These are phyloP conservation scores for Bryoglossum gracile DNA, from an alignment of 495 filamentous ascomycete genomes.

Conservation along the genomic window DNA sequence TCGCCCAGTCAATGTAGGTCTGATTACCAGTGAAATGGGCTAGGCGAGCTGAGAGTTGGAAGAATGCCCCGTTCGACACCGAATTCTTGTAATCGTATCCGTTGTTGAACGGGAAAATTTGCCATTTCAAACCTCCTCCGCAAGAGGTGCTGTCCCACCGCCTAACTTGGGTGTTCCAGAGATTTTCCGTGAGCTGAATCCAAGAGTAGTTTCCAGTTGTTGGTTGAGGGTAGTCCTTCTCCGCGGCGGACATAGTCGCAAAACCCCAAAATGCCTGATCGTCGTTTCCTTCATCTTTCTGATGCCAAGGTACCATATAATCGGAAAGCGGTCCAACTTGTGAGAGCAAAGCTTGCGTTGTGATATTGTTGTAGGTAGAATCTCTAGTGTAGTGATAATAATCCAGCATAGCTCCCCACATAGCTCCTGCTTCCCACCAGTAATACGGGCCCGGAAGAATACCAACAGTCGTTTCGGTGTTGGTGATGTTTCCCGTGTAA, in stretches of 20 bases:
- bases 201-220: slow-evolving; percentile 58
- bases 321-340: slow-evolving; percentile 62
- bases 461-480: slow-evolving; percentile 59
- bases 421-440: slow-evolving; percentile 83
- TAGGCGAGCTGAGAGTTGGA: slow-evolving; percentile 73
- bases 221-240: slow-evolving; percentile 67
- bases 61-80: slow-evolving; percentile 73
- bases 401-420: slow-evolving; percentile 71
- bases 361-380: slow-evolving; percentile 63
- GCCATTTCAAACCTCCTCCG: slow-evolving; percentile 73
- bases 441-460: slow-evolving; percentile 71
- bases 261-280: slow-evolving; percentile 87
- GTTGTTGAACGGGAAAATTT: slow-evolving; percentile 72
- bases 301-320: slow-evolving; percentile 78
- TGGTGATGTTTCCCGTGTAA: slow-evolving; percentile 65
- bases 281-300: slow-evolving; percentile 70
- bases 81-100: slow-evolving; percentile 80
- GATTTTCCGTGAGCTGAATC: slow-evolving; percentile 70
- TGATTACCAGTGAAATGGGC: slow-evolving; percentile 69
- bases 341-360: slow-evolving; percentile 59
- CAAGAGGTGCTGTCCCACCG: slow-evolving; percentile 68
- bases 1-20: slow-evolving; percentile 74
- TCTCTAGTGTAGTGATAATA: slow-evolving; percentile 83
- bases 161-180: slow-evolving; percentile 61
- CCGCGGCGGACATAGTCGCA: slow-evolving; percentile 73